Evolutionary conservation across 2,329 filamentous ascomycete species (phyloP).

Genomic region (Bimuria novae-zelandiae): DNA sequence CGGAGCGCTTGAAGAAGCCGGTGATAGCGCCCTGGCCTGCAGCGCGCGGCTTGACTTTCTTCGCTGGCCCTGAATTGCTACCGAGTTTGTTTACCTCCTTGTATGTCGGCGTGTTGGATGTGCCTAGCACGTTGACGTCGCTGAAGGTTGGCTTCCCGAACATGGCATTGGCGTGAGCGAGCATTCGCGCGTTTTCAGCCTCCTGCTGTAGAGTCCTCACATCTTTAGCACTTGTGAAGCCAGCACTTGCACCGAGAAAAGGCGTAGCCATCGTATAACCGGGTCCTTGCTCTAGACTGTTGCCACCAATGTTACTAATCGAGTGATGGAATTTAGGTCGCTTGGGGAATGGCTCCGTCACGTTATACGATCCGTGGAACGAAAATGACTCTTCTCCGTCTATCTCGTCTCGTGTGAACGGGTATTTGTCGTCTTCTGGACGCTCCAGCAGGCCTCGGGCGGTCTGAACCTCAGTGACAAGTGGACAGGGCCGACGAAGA

Average conservation of each 20-base stretch:
- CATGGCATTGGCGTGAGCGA: slow-evolving; percentile 29
- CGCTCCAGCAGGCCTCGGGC: slow-evolving; percentile 32
- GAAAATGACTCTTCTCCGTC: slow-evolving; percentile 31
- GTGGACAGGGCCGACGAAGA: slow-evolving; percentile 65
- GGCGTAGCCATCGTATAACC: slow-evolving; percentile 34
- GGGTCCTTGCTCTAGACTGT: slow-evolving; percentile 38
- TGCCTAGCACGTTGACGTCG: slow-evolving; percentile 27
- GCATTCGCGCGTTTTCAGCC: slow-evolving; percentile 34
- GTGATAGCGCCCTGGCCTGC: slow-evolving; percentile 58
- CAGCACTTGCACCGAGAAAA: slow-evolving; percentile 26
- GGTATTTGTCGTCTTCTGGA: slow-evolving; percentile 43
- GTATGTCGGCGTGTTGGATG: slow-evolving; percentile 22
- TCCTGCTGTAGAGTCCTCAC: slow-evolving; percentile 47
- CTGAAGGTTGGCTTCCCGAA: slow-evolving; percentile 20
- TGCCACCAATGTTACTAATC: slow-evolving; percentile 10
- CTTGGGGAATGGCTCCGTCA: slow-evolving; percentile 23
- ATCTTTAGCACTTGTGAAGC: slow-evolving; percentile 47
- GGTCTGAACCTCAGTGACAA: slow-evolving; percentile 43
- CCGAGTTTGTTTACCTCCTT: neutral
- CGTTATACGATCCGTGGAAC: slow-evolving; percentile 18
- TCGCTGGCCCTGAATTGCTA: slow-evolving; percentile 14
- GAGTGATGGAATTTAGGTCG: slow-evolving; percentile 31
- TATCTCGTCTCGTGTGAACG: slow-evolving; percentile 41
- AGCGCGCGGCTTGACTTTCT: slow-evolving; percentile 42
- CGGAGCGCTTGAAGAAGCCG: slow-evolving; percentile 54